A percentile compares a stretch with the other conserved stretches of the same genome.
Evolutionary conservation across 2,329 filamentous ascomycete genomes (phyloP).

Genomic region (Penicillium paneum): DNA sequence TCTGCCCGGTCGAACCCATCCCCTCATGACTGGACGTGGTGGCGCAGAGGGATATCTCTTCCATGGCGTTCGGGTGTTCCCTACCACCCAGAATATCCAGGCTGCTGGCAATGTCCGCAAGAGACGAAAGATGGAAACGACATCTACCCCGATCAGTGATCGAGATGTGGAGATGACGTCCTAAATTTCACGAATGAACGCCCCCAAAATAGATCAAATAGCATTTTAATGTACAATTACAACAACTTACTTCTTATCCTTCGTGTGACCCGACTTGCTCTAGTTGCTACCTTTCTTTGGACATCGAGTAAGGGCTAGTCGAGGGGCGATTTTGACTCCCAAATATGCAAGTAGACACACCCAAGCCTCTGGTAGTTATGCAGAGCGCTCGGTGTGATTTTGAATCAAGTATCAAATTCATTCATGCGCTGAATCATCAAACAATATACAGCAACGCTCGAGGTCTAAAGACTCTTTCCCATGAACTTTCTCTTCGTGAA

Average conservation of each 20-base stretch:
- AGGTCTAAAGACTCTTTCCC: slow-evolving; percentile 75
- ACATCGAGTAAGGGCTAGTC: neutral
- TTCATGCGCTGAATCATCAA: slow-evolving; percentile 28
- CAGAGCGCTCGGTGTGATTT: neutral
- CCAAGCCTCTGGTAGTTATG: neutral
- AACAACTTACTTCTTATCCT: slow-evolving; percentile 5
- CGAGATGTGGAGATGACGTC: slow-evolving; percentile 33
- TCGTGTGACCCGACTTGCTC: neutral
- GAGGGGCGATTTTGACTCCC: neutral
- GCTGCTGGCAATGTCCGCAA: slow-evolving; percentile 70
- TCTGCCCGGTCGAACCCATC: slow-evolving; percentile 85
- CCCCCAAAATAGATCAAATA: slow-evolving; percentile 1
- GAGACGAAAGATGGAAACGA: slow-evolving; percentile 59
- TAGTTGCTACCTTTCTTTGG: neutral
- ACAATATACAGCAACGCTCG: slow-evolving; percentile 22
- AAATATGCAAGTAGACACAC: neutral
- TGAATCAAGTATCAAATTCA: slow-evolving; percentile 15
- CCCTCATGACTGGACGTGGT: slow-evolving; percentile 83
- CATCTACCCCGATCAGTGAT: slow-evolving; percentile 25
- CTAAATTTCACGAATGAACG: slow-evolving; percentile 12
- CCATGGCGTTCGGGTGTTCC: slow-evolving; percentile 75
- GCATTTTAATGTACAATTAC: slow-evolving; percentile 18
- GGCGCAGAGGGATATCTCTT: slow-evolving; percentile 90
- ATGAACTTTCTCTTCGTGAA: slow-evolving; percentile 99
- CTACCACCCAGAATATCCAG: slow-evolving; percentile 73